Evolutionary conservation across 2,329 filamentous ascomycete species (phyloP), one percentile per base, ranked within the genome.

Genomic region (Ophiostoma ulmi): DNA sequence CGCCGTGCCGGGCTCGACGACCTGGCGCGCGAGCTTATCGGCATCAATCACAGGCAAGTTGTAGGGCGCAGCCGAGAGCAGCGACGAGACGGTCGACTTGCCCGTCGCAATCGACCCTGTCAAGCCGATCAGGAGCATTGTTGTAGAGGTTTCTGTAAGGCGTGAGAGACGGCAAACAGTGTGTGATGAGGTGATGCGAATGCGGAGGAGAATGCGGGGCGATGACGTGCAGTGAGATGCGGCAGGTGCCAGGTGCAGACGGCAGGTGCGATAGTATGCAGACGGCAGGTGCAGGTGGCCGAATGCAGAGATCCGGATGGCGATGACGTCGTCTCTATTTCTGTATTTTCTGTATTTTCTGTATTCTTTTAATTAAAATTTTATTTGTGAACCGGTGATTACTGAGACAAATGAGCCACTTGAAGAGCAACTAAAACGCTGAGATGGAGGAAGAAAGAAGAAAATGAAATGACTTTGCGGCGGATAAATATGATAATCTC

Each of bases 81-180:
- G 86, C 55, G 86, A 84, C 38, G 95, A 97, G 70, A 97, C 93
- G 75, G 94, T 99, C 65, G 94, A 97, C 86, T 99, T 99, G 79
- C 95, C 95, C 6, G 95, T 99, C 72, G 95, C 95, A 78, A 99
- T 98, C 73, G 94, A 97, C 78, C 95, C 95, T 10, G 95, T 99
- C 36, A 99, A 88, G 71, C 95, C 95, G 76, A 99, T 93, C 77
- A 99, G 89, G 67, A 98, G 87, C 95, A 98, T 98, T 75, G 35
- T 35, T 26, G 44, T 17, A 5, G 44, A 17, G 44, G 20, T 17
- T 31, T 31, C 31, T 31, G 31, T 31, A 31, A 31, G 31, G 31
- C 31, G 31, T 31, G 31, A 31, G 31, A 31, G 39, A 31, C 31
- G 31, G 1, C 31, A 31, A 31, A 31, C 31, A 31, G 31, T 31